Conservation (phyloP, 1,284 basidiomycete genomes). For the Moesziomyces aphidis region DNA sequence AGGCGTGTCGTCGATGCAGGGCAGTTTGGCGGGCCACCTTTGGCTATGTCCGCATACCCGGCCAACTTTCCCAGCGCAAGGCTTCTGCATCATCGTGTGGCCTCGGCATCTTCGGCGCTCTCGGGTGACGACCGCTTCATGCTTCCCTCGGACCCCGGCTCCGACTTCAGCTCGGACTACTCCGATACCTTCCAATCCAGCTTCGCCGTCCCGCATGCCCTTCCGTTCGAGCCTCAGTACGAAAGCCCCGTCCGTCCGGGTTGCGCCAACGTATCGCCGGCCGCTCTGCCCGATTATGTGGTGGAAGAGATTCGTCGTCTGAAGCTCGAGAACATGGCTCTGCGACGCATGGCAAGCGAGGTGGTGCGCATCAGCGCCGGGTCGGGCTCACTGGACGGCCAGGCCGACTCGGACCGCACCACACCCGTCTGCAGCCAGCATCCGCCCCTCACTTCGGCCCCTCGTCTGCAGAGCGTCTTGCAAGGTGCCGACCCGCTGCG, state of each 20-base stretch:
- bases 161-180: conserved; percentile 41
- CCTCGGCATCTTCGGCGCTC: conserved; percentile 25
- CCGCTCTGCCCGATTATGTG: conserved; percentile 24
- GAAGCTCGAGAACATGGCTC: conserved; percentile 48
- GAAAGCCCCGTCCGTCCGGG: conserved; percentile 1
- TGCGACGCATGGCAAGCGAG: conserved; percentile 35
- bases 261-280: conserved; percentile 7
- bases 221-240: conserved; percentile 5
- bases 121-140: conserved; percentile 23
- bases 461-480: conserved; percentile 20
- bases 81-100: conserved; percentile 21
- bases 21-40: neutral
- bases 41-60: neutral
- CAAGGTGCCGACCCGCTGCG: conserved; percentile 26
- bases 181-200: conserved; percentile 23
- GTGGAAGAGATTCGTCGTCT: conserved; percentile 40
- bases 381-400: conserved; percentile 1
- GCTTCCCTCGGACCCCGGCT: conserved; percentile 25
- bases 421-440: conserved; percentile 17
- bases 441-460: conserved; percentile 8
- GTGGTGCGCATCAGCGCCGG: conserved; percentile 17
- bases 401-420: neutral
- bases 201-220: conserved; percentile 2
- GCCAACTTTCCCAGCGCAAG: conserved; percentile 1
- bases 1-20: neutral